Evolutionary conservation across 148 eudicot genomes (phyloP).

Genomic region (Rhododendron ferrugineum): DNA sequence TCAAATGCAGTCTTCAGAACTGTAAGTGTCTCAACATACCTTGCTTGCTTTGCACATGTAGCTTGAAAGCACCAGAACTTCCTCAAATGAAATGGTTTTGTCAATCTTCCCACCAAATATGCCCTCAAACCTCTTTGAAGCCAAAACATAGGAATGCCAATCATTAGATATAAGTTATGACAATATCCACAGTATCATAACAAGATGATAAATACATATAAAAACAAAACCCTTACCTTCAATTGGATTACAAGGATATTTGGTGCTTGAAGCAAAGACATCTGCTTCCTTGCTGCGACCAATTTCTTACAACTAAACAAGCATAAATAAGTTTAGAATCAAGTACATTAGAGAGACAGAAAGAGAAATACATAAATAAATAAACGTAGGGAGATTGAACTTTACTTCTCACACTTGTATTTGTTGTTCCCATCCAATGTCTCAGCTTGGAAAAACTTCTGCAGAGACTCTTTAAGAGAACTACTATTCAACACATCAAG

Average conservation of each 20-base stretch:
- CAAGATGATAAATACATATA: background rate
- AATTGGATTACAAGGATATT: constrained; percentile 94
- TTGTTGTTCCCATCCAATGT: constrained; percentile 89
- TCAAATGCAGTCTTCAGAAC: background rate
- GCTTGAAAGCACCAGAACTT: constrained; percentile 81
- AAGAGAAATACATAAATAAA: background rate
- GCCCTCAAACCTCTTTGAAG: constrained; percentile 83
- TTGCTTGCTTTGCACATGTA: constrained; percentile 86
- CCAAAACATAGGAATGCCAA: constrained; percentile 3
- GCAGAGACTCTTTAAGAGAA: constrained; percentile 78
- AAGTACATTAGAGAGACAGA: constrained; percentile 1
- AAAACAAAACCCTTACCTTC: constrained; percentile 48
- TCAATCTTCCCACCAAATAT: constrained; percentile 90
- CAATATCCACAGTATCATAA: background rate
- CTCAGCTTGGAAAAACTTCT: constrained; percentile 86
- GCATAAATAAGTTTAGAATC: constrained; percentile 13
- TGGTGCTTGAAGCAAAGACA: constrained; percentile 91
- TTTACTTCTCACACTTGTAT: constrained; percentile 84
- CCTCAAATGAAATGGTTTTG: constrained; percentile 74
- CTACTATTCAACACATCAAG: constrained; percentile 68
- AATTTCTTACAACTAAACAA: constrained; percentile 78
- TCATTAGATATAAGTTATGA: background rate
- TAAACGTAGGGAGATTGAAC: background rate
- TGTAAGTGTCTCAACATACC: constrained; percentile 34
- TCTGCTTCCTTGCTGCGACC: constrained; percentile 90